A percentile compares a stretch with the other conserved stretches of the same genome.
Conservation (phyloP, 1,139 yeast genomes). For the Debaryomyces sp. region DNA sequence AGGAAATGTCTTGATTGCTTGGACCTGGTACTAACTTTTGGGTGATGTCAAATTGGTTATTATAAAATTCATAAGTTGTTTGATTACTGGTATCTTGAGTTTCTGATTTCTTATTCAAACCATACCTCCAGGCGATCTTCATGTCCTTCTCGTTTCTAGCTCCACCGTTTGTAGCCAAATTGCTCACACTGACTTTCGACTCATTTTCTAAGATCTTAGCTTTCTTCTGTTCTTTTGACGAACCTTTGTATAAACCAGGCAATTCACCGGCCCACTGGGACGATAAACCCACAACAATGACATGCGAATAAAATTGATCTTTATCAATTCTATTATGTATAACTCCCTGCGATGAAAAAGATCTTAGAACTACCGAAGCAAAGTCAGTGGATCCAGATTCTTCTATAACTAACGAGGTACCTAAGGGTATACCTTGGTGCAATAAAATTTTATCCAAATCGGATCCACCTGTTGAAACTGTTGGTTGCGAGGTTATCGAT, state of each 20-base stretch:
- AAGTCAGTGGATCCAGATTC: constrained; percentile 93
- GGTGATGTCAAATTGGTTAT: constrained; percentile 76
- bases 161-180: constrained; percentile 42
- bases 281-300: constrained; percentile 66
- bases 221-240: constrained; percentile 66
- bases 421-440: constrained; percentile 88
- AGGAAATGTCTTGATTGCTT: constrained; percentile 58
- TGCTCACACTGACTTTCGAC: constrained; percentile 67
- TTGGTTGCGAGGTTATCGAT: constrained; percentile 69
- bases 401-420: constrained; percentile 68
- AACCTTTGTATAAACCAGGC: constrained; percentile 80
- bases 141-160: constrained; percentile 46
- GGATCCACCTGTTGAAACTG: constrained; percentile 74
- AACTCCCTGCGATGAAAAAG: constrained; percentile 80
- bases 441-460: constrained; percentile 75
- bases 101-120: constrained; percentile 49
- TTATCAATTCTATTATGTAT: constrained; percentile 58
- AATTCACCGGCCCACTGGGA: constrained; percentile 69
- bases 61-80: constrained; percentile 52
- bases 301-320: constrained; percentile 51
- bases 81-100: constrained; percentile 18
- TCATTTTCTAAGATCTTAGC: constrained; percentile 60
- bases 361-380: constrained; percentile 68
- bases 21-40: constrained; percentile 71
- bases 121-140: constrained; percentile 90